phyloP scores from a whole-genome alignment of 1,284 basidiomycete genomes.

The Amylostereum areolatum region DNA sequence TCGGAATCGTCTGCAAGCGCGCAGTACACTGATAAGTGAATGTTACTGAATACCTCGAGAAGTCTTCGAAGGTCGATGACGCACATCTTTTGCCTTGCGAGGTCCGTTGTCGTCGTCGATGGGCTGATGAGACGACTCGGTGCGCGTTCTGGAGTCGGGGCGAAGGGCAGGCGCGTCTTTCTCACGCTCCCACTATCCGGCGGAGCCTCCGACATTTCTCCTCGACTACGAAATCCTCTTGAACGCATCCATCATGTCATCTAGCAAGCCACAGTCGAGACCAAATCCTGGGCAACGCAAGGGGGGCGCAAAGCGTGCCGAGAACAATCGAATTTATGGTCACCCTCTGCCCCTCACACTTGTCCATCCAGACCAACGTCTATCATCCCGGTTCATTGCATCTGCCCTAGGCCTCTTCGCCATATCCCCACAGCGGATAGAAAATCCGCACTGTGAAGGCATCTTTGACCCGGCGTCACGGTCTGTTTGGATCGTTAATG shows the following conservation, averaged over 20 bases:
- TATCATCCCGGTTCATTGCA: constrained; percentile 25
- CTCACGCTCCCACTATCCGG: no score
- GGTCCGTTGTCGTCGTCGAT: no score
- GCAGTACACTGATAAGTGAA: no score
- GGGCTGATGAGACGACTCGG: no score
- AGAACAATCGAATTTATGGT: constrained; percentile 63
- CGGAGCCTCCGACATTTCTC: no score
- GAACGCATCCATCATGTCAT: background rate
- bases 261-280: background rate
- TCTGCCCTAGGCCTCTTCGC: constrained; percentile 49
- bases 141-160: no score
- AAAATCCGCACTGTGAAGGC: constrained; percentile 63
- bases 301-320: constrained; percentile 44
- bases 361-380: constrained; percentile 30
- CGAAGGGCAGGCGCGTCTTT: no score
- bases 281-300: constrained; percentile 29
- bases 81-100: no score
- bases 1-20: no score
- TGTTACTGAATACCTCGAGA: no score
- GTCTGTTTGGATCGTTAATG: constrained; percentile 75
- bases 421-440: constrained; percentile 37
- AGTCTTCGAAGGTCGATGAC: no score
- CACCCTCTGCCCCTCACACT: constrained; percentile 60
- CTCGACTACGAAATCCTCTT: no score
- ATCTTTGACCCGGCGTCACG: constrained; percentile 67